Evolutionary conservation across 257 asterid genomes (phyloP).

Genomic region (Petunia axillaris): DNA sequence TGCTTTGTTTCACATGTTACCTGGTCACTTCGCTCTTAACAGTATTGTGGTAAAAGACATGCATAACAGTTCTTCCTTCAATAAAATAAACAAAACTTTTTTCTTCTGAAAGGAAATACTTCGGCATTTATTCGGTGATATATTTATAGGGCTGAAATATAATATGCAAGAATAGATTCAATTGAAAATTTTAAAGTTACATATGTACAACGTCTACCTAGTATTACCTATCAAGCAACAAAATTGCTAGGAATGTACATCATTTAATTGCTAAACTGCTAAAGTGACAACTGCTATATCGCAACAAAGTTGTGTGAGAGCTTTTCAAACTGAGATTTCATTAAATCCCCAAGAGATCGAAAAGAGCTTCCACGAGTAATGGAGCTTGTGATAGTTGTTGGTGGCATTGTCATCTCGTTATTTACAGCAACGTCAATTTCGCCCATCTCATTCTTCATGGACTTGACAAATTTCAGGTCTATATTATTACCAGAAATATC

Average conservation of each 20-base stretch:
- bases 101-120: neutral
- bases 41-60: neutral
- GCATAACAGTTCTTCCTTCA: neutral
- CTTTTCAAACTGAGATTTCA: constrained; percentile 26
- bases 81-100: neutral
- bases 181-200: constrained; percentile 11
- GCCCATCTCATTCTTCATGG: constrained; percentile 73
- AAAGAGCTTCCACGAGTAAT: constrained; percentile 29
- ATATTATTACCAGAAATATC: constrained; percentile 70
- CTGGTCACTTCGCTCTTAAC: no score
- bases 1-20: no score
- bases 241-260: constrained; percentile 6
- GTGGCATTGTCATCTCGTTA: constrained; percentile 55
- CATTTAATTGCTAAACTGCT: constrained; percentile 25
- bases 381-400: constrained; percentile 32
- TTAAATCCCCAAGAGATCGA: constrained; percentile 22
- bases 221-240: neutral
- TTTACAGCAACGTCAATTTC: constrained; percentile 38
- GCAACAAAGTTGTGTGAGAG: constrained; percentile 23
- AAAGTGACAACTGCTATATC: constrained; percentile 5
- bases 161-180: neutral
- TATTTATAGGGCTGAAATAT: neutral
- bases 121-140: constrained; percentile 11
- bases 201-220: constrained; percentile 19
- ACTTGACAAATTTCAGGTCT: constrained; percentile 54